Evolutionary conservation across 2,329 filamentous ascomycete species (phyloP).

Genomic region (Diaporthe velutina): DNA sequence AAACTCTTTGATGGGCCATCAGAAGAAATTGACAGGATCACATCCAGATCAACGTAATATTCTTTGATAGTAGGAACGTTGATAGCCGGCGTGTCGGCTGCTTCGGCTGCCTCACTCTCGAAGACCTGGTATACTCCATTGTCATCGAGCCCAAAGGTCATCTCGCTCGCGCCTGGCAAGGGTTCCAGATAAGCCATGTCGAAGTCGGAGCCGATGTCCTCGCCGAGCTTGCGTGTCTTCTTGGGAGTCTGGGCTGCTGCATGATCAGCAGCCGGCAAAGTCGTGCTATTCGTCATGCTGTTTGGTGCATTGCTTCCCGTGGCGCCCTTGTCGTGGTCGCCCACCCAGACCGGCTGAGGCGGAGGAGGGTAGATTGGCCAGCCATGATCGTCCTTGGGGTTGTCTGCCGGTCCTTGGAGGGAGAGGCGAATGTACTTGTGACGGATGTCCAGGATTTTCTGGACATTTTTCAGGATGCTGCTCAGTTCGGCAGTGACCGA

Average conservation of each 20-base stretch:
- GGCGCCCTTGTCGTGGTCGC: slow-evolving; percentile 55
- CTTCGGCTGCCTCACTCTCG: slow-evolving; percentile 73
- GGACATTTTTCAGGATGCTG: slow-evolving; percentile 90
- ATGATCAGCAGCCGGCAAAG: slow-evolving; percentile 55
- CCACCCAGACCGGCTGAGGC: slow-evolving; percentile 90
- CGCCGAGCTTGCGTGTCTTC: slow-evolving; percentile 84
- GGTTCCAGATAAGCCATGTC: slow-evolving; percentile 82
- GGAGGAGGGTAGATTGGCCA: slow-evolving; percentile 95
- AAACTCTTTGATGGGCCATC: slow-evolving; percentile 98
- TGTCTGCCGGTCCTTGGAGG: slow-evolving; percentile 83
- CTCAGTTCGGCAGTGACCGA: slow-evolving; percentile 87
- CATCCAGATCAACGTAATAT: slow-evolving; percentile 95
- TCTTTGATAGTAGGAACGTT: slow-evolving; percentile 92
- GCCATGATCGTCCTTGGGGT: slow-evolving; percentile 84
- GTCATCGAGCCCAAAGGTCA: slow-evolving; percentile 83
- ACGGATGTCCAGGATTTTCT: slow-evolving; percentile 87
- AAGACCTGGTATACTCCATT: slow-evolving; percentile 95
- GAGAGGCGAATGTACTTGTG: slow-evolving; percentile 92
- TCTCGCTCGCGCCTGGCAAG: slow-evolving; percentile 76
- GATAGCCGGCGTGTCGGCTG: slow-evolving; percentile 78
- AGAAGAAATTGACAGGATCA: slow-evolving; percentile 88
- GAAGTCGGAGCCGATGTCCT: slow-evolving; percentile 94
- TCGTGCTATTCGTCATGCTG: slow-evolving; percentile 58
- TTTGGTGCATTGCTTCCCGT: slow-evolving; percentile 50
- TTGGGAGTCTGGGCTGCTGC: slow-evolving; percentile 53